Evolutionary conservation across 2,329 filamentous ascomycete genomes (phyloP).

Genomic region (Rhinocladiella mackenziei): DNA sequence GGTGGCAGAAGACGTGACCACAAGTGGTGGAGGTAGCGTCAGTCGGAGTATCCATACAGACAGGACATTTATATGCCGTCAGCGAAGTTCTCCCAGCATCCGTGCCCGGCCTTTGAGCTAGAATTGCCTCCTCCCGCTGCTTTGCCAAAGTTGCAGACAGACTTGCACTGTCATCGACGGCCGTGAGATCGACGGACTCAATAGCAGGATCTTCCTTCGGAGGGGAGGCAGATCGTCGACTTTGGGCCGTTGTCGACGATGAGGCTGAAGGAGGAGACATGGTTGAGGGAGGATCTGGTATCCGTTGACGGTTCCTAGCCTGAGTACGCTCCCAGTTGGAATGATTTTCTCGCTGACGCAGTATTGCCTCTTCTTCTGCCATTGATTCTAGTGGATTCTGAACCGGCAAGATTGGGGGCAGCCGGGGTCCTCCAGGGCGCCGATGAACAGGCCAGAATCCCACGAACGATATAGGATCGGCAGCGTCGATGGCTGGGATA

Average conservation of each 20-base stretch:
- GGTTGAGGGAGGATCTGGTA: slow-evolving; percentile 3
- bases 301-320: slow-evolving; percentile 17
- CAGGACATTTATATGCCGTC: slow-evolving; percentile 55
- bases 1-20: slow-evolving; percentile 62
- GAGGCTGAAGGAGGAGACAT: slow-evolving; percentile 17
- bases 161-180: slow-evolving; percentile 39
- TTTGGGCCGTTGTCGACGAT: slow-evolving; percentile 6
- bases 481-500: neutral
- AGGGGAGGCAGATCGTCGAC: neutral
- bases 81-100: slow-evolving; percentile 38
- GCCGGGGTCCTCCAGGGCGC: too few relatives aligned
- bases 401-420: neutral
- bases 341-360: slow-evolving; percentile 26
- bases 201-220: slow-evolving; percentile 27
- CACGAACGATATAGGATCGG: slow-evolving; percentile 2
- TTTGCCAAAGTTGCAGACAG: slow-evolving; percentile 49
- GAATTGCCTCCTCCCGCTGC: slow-evolving; percentile 51
- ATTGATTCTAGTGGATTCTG: slow-evolving; percentile 10
- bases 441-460: slow-evolving; percentile 11
- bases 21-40: slow-evolving; percentile 59
- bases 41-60: slow-evolving; percentile 60
- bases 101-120: slow-evolving; percentile 36
- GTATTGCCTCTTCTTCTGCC: slow-evolving; percentile 23
- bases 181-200: slow-evolving; percentile 51
- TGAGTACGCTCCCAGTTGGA: slow-evolving; percentile 23